Evolutionary conservation across 768 basidiomycete genomes (phyloP).

Genomic region (Russula dissimulans): DNA sequence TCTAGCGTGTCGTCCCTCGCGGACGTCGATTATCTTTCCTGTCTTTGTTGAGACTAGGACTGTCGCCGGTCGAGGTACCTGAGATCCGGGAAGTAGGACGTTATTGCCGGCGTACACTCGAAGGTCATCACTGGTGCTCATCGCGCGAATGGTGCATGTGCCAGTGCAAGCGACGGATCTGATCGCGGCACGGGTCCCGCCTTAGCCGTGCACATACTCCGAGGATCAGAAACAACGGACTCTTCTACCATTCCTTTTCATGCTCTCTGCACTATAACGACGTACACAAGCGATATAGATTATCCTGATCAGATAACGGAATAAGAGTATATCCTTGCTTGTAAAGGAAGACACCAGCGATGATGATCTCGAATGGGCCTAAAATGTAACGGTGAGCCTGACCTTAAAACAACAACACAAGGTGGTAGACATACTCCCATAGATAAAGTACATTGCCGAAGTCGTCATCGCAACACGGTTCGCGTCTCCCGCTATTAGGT

Average conservation of each 20-base stretch:
- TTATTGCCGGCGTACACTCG: slow-evolving; percentile 13
- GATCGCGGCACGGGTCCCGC: too few relatives aligned
- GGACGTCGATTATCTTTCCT: slow-evolving; percentile 35
- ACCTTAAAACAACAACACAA: neutral
- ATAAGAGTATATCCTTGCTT: too few relatives aligned
- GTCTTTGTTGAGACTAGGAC: slow-evolving; percentile 32
- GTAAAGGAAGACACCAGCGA: slow-evolving; percentile 69
- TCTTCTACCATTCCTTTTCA: too few relatives aligned
- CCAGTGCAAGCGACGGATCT: too few relatives aligned
- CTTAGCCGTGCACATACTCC: too few relatives aligned
- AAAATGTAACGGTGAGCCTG: neutral
- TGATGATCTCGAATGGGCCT: slow-evolving; percentile 71
- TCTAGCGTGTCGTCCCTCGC: slow-evolving; percentile 16
- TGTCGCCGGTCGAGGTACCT: slow-evolving; percentile 29
- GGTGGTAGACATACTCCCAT: slow-evolving; percentile 40
- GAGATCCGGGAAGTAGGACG: slow-evolving; percentile 24
- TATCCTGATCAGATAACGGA: too few relatives aligned
- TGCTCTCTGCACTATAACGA: too few relatives aligned
- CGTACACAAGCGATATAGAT: too few relatives aligned
- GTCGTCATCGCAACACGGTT: slow-evolving; percentile 46
- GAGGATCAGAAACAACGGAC: too few relatives aligned
- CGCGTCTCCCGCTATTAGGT: slow-evolving; percentile 77
- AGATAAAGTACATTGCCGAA: slow-evolving; percentile 55
- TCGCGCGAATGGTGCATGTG: neutral
- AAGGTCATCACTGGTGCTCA: neutral